Base-by-base conservation (phyloP, 352 stramenopile species). In the Paralagenidium karlingii region DNA sequence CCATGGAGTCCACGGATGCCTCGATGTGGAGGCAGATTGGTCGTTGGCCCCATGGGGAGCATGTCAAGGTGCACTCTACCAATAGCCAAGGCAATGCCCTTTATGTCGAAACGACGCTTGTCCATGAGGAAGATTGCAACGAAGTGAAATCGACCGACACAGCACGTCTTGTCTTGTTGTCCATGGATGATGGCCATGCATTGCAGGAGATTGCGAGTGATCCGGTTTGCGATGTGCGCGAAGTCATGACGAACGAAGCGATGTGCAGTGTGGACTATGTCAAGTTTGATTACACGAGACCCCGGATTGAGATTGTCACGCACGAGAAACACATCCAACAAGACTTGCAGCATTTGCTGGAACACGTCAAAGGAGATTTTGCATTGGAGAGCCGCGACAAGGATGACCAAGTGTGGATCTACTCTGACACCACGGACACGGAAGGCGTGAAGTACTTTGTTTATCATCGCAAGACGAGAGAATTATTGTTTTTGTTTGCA, bases 321-420 rank as follows among this genome's bases (percentile, higher is more conserved):
- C n/a, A n/a, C n/a, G 51, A 68, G 34, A 51, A 57, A 11, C 12
- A 6, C 9, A 15, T 65, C 15, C 51, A 51, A 9, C 20, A 25
- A 9, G 61, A 73, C 41, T 40, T 73, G 9, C 49, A 55, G 39
- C 38, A 33, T 0, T 24, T 73, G 26, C 18, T 58, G 11, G 24
- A 40, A n/a, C 10, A 51, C 9, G 24, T 22, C 10, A 13, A 38
- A 2, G 54, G 61, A n/a, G 34, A 49, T 13, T 61, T 66, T 16
- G 53, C 34, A 54, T 48, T 63, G 16, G 56, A 59, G 24, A 63
- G 53, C 24, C 49, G 36, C 5, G 59, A 44, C 24, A 47, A 53
- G 9, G 57, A 71, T 45, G 73, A 91, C 38, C 43, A 58, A 15
- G 71, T 68, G n/a, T 92, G 70, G 74, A 58, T 69, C 18, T 74